A percentile compares a stretch with the other conserved stretches of the same genome.
Evolutionary conservation across 2,329 filamentous ascomycete genomes (phyloP).

Genomic region (Lecanicillium sp.): DNA sequence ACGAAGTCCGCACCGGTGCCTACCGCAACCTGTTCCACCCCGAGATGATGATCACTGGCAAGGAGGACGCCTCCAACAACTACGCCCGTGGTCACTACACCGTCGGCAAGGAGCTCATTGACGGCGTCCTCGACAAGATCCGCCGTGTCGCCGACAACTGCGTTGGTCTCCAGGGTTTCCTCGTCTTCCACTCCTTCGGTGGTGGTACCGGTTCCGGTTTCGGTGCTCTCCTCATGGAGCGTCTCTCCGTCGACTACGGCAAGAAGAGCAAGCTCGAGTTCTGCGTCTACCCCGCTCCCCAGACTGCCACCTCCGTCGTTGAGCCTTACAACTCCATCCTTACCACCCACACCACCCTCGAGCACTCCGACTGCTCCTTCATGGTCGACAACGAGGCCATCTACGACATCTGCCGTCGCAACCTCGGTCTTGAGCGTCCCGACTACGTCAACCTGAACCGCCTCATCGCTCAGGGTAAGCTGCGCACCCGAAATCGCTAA

Average conservation of each 20-base stretch:
- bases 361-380: conserved; percentile 99
- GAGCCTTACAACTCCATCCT: conserved; percentile 99
- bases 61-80: conserved; percentile 99
- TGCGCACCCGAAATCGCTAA: no score
- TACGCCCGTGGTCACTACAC: conserved; percentile 99
- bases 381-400: conserved; percentile 99
- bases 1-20: conserved; percentile 95
- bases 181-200: conserved; percentile 99
- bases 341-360: conserved; percentile 96
- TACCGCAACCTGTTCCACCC: conserved; percentile 98
- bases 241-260: conserved; percentile 96
- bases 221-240: conserved; percentile 97
- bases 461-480: conserved; percentile 85
- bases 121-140: conserved; percentile 95
- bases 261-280: conserved; percentile 99
- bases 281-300: conserved; percentile 96
- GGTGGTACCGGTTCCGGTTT: conserved; percentile 98
- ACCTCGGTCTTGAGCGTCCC: conserved; percentile 93
- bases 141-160: conserved; percentile 97
- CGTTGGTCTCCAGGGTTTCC: conserved; percentile 95
- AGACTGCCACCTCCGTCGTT: conserved; percentile 94
- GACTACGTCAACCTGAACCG: conserved; percentile 99
- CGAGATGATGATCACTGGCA: conserved; percentile 99
- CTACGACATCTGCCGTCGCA: conserved; percentile 98
- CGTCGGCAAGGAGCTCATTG: conserved; percentile 98